Conservation (phyloP, 441 rosid genomes). For the Brassica hybrid region DNA sequence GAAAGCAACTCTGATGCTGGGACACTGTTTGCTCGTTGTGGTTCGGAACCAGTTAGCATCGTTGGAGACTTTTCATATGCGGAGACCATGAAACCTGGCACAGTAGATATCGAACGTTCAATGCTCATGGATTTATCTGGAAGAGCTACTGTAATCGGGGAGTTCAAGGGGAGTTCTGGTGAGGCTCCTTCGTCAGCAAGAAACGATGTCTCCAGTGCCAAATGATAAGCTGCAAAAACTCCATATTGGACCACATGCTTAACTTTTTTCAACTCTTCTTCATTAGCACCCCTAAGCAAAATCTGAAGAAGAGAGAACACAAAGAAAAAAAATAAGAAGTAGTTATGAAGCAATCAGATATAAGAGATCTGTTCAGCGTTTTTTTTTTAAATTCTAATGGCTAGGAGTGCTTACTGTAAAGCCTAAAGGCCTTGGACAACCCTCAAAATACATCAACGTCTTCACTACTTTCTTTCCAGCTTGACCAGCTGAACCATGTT, state of each 20-base stretch:
- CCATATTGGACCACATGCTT: conserved; percentile 98
- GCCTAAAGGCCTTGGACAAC: conserved; percentile 97
- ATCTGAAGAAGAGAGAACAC: conserved; percentile 62
- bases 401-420: conserved; percentile 77
- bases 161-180: conserved; percentile 78
- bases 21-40: conserved; percentile 63
- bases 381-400: conserved; percentile 27
- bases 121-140: conserved; percentile 75
- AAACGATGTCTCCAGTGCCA: conserved; percentile 94
- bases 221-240: conserved; percentile 96
- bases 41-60: conserved; percentile 50
- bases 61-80: conserved; percentile 58
- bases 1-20: conserved; percentile 54
- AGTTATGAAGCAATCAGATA: conserved; percentile 31
- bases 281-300: conserved; percentile 90
- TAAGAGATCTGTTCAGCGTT: conserved; percentile 3
- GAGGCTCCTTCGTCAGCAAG: conserved; percentile 99
- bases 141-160: conserved; percentile 83
- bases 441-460: conserved; percentile 96
- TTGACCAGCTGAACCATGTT: conserved; percentile 83
- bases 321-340: conserved; percentile 27
- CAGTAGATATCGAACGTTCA: conserved; percentile 86
- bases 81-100: conserved; percentile 81
- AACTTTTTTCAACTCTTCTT: conserved; percentile 90
- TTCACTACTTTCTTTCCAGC: conserved; percentile 81